A percentile compares a stretch with the other conserved stretches of the same genome.
Conservation (phyloP, 2,329 filamentous ascomycete genomes). For the Sclerotinia sclerotiorum region DNA sequence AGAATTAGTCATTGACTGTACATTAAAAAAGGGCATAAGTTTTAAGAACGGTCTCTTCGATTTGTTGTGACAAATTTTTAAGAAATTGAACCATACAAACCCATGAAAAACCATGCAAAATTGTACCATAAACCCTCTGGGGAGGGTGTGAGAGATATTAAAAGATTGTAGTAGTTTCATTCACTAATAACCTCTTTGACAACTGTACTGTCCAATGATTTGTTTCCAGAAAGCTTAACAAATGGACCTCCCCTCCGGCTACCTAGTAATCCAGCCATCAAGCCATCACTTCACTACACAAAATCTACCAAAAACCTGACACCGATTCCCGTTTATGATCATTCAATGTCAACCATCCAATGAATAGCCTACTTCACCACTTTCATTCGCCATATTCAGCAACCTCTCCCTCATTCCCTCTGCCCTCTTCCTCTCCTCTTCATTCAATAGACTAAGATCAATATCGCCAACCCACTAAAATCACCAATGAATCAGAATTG, state of each 20-base stretch:
- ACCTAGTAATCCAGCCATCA: too few species aligned
- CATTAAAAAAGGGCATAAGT: neutral
- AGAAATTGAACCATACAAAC: neutral
- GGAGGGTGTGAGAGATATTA: accelerated
- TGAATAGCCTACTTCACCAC: slow-evolving; percentile 63
- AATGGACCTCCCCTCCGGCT: neutral
- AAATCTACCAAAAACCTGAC: too few species aligned
- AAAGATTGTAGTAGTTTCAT: neutral
- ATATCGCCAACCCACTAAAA: slow-evolving; percentile 57
- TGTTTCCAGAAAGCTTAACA: neutral
- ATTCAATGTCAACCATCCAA: slow-evolving; percentile 48
- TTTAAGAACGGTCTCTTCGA: neutral
- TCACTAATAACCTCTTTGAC: neutral
- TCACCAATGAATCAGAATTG: neutral
- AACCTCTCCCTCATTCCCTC: slow-evolving; percentile 64
- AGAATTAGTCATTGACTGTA: too few species aligned
- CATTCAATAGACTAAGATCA: slow-evolving; percentile 51
- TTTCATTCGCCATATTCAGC: slow-evolving; percentile 60
- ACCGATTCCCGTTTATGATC: neutral
- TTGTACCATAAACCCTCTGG: neutral
- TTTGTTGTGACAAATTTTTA: neutral
- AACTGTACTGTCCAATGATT: neutral
- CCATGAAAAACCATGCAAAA: neutral
- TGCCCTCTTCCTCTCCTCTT: slow-evolving; percentile 49
- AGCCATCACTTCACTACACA: neutral